Evolutionary conservation across 2,329 filamentous ascomycete species (phyloP).

Genomic region (Colletotrichum acutatum): DNA sequence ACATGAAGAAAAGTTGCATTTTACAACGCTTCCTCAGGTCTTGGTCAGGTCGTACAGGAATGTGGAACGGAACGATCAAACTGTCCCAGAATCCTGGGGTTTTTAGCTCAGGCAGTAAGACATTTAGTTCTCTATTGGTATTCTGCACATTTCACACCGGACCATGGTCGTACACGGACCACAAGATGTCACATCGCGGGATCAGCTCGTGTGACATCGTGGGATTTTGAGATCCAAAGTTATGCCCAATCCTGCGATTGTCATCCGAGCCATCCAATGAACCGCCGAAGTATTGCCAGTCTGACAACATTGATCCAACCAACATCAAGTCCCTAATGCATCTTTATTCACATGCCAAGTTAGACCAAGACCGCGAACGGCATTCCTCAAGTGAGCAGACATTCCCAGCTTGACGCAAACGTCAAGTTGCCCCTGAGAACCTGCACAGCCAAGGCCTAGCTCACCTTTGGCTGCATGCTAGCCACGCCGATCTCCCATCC

Average conservation of each 20-base stretch:
- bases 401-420: constrained; percentile 4
- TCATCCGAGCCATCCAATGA: background rate
- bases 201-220: background rate
- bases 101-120: background rate
- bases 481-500: background rate
- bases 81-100: background rate
- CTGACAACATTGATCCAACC: background rate
- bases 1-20: background rate
- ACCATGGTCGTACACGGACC: background rate
- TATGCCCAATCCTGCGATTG: background rate
- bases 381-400: background rate
- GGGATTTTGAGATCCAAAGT: background rate
- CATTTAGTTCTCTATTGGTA: background rate
- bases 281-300: background rate
- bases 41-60: background rate
- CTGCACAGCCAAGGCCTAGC: constrained; percentile 8
- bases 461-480: background rate
- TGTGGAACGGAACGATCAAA: background rate
- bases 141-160: background rate
- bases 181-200: background rate
- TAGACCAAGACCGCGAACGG: background rate
- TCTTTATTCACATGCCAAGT: background rate
- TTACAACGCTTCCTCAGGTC: background rate
- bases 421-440: constrained; percentile 12
- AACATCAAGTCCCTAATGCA: background rate